These are phyloP conservation scores for Blastocladiella britannica DNA, from an alignment of 192 early-diverging fungal species.

Conservation along the genomic window DNA sequence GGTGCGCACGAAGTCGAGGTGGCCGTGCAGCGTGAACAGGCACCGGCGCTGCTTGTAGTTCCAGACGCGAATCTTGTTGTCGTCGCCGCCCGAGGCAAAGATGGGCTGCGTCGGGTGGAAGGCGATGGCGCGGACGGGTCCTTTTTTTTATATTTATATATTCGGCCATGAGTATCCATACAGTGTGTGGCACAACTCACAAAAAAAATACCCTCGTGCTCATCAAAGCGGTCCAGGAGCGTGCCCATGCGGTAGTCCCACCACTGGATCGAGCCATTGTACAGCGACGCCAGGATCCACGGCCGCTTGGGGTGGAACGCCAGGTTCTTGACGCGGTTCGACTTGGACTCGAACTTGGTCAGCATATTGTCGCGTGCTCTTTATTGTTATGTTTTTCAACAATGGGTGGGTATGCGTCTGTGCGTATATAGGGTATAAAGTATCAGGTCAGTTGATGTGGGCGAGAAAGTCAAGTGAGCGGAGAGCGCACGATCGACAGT, in stretches of 20 bases:
- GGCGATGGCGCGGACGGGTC: constrained; percentile 86
- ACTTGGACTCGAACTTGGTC: constrained; percentile 92
- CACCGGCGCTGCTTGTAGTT: constrained; percentile 94
- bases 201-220: constrained; percentile 79
- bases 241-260: constrained; percentile 99
- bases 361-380: no score
- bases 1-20: constrained; percentile 94
- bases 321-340: constrained; percentile 89
- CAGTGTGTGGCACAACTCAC: no score
- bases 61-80: constrained; percentile 99
- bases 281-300: constrained; percentile 91
- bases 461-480: no score
- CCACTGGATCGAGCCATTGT: constrained; percentile 92
- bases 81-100: constrained; percentile 95
- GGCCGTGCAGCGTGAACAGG: constrained; percentile 88
- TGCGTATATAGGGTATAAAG: no score
- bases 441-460: no score
- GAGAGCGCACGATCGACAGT: no score
- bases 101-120: constrained; percentile 92
- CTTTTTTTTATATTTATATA: constrained; percentile 17
- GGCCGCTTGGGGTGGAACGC: constrained; percentile 94
- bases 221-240: constrained; percentile 90
- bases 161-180: no score
- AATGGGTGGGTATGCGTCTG: no score
- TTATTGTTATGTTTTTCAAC: no score